phyloP scores from a whole-genome alignment of 495 filamentous ascomycete species.

The Neurospora pannonica region DNA sequence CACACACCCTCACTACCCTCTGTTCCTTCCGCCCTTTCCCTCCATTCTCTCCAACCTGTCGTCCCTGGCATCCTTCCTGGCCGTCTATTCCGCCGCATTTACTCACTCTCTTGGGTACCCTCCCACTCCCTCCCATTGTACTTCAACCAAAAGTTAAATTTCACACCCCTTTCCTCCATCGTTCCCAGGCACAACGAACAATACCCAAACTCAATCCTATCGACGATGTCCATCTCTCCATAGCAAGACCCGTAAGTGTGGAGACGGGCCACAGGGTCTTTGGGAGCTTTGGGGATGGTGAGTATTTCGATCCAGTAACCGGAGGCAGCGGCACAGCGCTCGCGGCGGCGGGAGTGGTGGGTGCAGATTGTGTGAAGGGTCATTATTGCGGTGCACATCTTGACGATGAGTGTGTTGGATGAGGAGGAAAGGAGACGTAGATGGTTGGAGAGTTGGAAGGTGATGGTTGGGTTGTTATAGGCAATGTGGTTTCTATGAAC shows the following conservation, averaged over 20 bases:
- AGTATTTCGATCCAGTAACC: background rate
- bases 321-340: background rate
- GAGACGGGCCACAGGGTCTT: background rate
- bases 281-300: background rate
- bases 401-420: background rate
- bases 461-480: no score
- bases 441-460: no score
- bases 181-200: background rate
- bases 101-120: background rate
- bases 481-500: no score
- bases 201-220: background rate
- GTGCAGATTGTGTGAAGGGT: background rate
- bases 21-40: no score
- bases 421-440: background rate
- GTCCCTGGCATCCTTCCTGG: no score
- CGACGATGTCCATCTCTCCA: background rate
- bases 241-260: background rate
- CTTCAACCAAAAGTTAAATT: background rate
- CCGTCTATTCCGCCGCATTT: no score
- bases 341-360: background rate
- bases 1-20: no score
- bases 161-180: background rate
- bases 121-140: background rate
- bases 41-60: no score
- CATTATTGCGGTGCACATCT: background rate